Base-by-base conservation (phyloP, 2,329 filamentous ascomycete genomes). In the Trichothecium roseum region DNA sequence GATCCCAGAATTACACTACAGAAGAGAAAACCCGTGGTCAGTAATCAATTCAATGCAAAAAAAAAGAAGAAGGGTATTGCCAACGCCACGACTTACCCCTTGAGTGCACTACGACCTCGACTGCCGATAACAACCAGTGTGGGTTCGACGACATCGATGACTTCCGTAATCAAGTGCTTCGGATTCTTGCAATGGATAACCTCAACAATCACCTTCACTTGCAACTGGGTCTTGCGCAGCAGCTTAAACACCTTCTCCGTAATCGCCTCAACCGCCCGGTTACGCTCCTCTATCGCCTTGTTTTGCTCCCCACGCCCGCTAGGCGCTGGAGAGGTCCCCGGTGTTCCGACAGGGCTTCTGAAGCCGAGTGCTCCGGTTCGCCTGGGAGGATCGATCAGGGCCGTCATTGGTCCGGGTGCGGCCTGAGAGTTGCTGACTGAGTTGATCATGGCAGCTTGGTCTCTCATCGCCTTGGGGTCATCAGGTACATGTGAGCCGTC, bases 161-260 rank as follows among this genome's bases (percentile, higher is more conserved):
- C 87, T 64, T 96, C 91, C 1, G 87, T 94, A 44, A 98, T 87
- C 64, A 96, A 72, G 56, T 95, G 88, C 57, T 91, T 89, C 4
- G 91, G 87, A 51, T 84, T 95, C 69, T 95, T 96, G 78, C 91
- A 96, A 60, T 96, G 91, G 45, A 98, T 81, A 18, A 96, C 89
- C 60, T 98, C 91, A 24, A 98, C 81, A 34, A 94, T 86, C 32
- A 95, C 84, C 39, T 87, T 78, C 33, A 95, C 88, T 56, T 98
- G 89, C 39, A 98, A 66, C 44, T 84, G 77, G 1, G 91, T 98
- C 68, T 94, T 94, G 40, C 89, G 74, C 40, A 98, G 62, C 31
- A 96, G 64, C 45, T 81, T 83, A n/a, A 91, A 74, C 36, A 94
- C 85, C 24, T 82, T 76, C 37, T 89, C 76, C 1, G 85, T 88